Conservation (phyloP, 2,329 filamentous ascomycete species). For the Colletotrichum shisoi region DNA sequence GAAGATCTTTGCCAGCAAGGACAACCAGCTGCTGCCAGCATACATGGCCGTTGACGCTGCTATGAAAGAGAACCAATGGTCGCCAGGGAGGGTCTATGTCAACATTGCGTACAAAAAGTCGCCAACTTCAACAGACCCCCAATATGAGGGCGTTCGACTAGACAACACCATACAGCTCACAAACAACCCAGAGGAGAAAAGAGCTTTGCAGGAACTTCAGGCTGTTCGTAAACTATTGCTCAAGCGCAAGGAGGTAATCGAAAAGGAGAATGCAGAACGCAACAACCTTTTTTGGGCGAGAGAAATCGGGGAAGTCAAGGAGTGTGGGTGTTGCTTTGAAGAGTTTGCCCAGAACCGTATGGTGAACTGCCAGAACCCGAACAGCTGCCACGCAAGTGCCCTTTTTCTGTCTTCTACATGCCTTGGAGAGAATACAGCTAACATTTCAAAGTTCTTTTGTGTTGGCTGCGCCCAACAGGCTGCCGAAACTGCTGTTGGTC, state of each 20-base stretch:
- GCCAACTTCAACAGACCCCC: constrained; percentile 35
- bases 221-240: constrained; percentile 47
- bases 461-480: constrained; percentile 68
- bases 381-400: constrained; percentile 57
- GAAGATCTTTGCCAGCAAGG: constrained; percentile 41
- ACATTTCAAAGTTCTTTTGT: constrained; percentile 67
- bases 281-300: constrained; percentile 54
- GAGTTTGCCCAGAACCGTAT: constrained; percentile 72
- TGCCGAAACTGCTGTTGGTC: constrained; percentile 73
- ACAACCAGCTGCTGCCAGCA: constrained; percentile 47
- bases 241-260: constrained; percentile 41
- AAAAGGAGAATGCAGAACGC: constrained; percentile 49
- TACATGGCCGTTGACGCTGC: constrained; percentile 48
- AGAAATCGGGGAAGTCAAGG: constrained; percentile 62
- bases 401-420: background rate
- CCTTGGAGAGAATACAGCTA: background rate
- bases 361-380: constrained; percentile 68
- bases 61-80: background rate
- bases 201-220: constrained; percentile 52
- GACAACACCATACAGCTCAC: constrained; percentile 40
- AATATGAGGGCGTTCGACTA: constrained; percentile 41
- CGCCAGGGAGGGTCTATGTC: constrained; percentile 29
- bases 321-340: constrained; percentile 78
- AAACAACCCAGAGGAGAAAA: constrained; percentile 40
- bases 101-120: constrained; percentile 46